A percentile compares a stretch with the other conserved stretches of the same genome.
Conservation (phyloP, 2,329 filamentous ascomycete species). For the Thyridium curvatum region DNA sequence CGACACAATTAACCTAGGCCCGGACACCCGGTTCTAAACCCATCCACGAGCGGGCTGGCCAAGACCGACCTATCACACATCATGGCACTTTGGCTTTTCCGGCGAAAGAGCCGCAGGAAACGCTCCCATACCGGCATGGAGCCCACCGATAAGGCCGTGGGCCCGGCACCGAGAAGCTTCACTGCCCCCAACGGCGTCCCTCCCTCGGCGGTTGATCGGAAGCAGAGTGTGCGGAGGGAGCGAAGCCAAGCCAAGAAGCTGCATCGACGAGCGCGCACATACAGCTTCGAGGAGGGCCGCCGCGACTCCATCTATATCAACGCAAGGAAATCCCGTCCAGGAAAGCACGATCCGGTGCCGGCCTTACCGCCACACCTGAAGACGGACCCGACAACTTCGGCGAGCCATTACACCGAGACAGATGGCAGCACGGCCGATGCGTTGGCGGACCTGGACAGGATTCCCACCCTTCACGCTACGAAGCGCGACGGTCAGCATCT, state of each 20-base stretch:
- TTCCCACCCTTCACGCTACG: slow-evolving; percentile 47
- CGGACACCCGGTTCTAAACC: not conserved
- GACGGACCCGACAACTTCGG: slow-evolving; percentile 9
- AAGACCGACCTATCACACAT: too few relatives aligned
- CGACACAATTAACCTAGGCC: slow-evolving; percentile 1
- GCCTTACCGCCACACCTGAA: slow-evolving; percentile 13
- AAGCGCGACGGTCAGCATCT: slow-evolving; percentile 55
- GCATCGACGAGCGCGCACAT: slow-evolving; percentile 41
- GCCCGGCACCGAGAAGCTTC: slow-evolving; percentile 21
- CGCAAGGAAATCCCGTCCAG: slow-evolving; percentile 14
- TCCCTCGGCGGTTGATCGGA: slow-evolving; percentile 9
- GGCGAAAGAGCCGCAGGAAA: slow-evolving; percentile 64
- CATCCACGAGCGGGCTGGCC: too few relatives aligned
- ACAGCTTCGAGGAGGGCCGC: slow-evolving; percentile 58
- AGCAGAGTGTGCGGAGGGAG: slow-evolving; percentile 29
- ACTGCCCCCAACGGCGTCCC: slow-evolving; percentile 19
- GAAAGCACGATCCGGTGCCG: slow-evolving; percentile 18
- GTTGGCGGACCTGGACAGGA: slow-evolving; percentile 25
- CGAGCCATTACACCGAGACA: not conserved
- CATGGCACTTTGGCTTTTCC: slow-evolving; percentile 83
- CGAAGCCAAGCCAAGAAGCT: slow-evolving; percentile 41
- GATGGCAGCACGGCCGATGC: slow-evolving; percentile 2
- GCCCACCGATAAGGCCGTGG: slow-evolving; percentile 41
- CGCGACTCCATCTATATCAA: slow-evolving; percentile 45
- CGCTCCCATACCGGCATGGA: slow-evolving; percentile 45